Base-by-base conservation (phyloP, 202 grass and related monocot species). In the Panicum virgatum region DNA sequence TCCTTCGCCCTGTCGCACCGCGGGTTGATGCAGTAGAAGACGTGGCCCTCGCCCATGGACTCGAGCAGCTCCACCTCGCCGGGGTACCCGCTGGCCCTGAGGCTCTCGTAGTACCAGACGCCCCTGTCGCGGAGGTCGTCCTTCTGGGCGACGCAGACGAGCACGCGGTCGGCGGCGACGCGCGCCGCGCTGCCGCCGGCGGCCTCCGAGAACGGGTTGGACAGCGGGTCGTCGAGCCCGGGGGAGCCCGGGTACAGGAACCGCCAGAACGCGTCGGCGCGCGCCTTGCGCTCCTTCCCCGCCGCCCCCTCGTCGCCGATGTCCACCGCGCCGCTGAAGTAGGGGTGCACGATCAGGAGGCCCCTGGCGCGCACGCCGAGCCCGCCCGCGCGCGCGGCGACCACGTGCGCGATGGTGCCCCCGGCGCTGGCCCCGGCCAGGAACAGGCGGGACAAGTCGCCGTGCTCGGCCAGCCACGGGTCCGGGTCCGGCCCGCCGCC, bases 291-390 rank as follows among this genome's bases (percentile, higher is more conserved):
- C n/a, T 42, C 88, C 83, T 62, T 86, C 22, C 59, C 3, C 20
- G 7, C 58, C 25, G 6, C 64, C 25, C 45, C 47, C 63, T 48
- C 40, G 12, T 26, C 20, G 30, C 18, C 13, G 57, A 58, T n/a
- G n/a, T n/a, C n/a, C n/a, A n/a, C n/a, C n/a, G n/a, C 45, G 88
- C 89, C 27, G 71, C 82, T 30, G 88, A 97, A 97, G 83, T 82
- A 93, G 7, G 86, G 78, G 86, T 93, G 94, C 29, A 88, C 62
- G 5, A 97, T 14, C 11, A 91, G 57, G 19, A 73, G 22, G 6
- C 86, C 91, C 30, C 29, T 78, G 78, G 91, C 50, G 56, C 22
- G 18, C 37, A 88, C 46, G 36, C 82, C 70, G 9, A 16, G 78
- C 51, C 65, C 80, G 18, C 80, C 80, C 16, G 82, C 82, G 53